Evolutionary conservation across 495 filamentous ascomycete species (phyloP).

Genomic region (Elaphomyces granulatus): DNA sequence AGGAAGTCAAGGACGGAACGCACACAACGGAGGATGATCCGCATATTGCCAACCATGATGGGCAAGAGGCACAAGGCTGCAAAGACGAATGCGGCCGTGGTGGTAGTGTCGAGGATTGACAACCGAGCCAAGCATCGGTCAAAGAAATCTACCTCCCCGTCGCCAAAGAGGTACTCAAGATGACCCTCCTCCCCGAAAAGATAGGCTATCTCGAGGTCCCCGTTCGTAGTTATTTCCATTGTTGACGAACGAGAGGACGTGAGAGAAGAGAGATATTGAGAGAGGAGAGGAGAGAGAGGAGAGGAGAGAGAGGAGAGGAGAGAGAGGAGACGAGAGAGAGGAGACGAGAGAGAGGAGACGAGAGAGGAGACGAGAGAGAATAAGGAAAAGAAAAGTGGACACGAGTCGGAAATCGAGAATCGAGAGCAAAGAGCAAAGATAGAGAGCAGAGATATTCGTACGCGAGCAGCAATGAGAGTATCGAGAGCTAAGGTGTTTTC

Average conservation of each 20-base stretch:
- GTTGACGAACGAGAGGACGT: too few relatives aligned
- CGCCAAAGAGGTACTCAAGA: not conserved
- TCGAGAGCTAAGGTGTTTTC: not conserved
- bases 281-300: constrained; percentile 3
- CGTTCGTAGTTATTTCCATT: not conserved
- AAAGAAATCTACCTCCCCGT: not conserved
- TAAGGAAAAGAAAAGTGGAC: not conserved
- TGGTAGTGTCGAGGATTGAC: not conserved
- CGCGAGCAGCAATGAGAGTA: not conserved
- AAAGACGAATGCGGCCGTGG: not conserved
- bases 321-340: constrained; percentile 2
- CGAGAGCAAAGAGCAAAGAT: constrained; percentile 3
- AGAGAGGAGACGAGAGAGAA: not conserved
- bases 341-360: constrained; percentile 1
- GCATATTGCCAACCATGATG: not conserved
- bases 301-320: constrained; percentile 3
- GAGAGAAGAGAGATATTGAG: constrained; percentile 4
- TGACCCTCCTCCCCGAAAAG: not conserved
- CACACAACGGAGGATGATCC: not conserved
- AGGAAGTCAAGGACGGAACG: not conserved
- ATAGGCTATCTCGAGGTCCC: not conserved
- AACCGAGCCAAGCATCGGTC: not conserved
- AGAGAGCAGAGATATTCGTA: not conserved
- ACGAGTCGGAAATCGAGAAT: not conserved
- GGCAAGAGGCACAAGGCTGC: not conserved